phyloP scores from a whole-genome alignment of 2,329 filamentous ascomycete species.

The Sordariomycetes sp. region DNA sequence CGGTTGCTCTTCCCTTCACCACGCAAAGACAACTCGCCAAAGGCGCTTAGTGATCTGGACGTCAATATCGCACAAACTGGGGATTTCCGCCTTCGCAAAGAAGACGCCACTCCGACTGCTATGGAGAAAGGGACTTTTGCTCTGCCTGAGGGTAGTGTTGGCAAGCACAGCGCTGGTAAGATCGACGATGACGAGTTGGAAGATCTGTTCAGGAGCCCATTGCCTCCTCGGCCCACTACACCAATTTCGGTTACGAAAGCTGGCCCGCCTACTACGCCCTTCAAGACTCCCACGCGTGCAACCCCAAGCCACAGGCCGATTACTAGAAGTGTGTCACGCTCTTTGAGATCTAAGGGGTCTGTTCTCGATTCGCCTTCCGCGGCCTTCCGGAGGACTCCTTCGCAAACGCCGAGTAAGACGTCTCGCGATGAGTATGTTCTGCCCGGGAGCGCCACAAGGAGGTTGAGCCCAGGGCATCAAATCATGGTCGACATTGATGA shows the following conservation, averaged over 20 bases:
- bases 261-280: conserved; percentile 28
- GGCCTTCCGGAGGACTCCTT: conserved; percentile 36
- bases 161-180: no score
- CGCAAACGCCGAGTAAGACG: conserved; percentile 32
- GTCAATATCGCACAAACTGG: conserved; percentile 41
- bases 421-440: conserved; percentile 18
- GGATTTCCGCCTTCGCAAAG: conserved; percentile 26
- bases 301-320: conserved; percentile 52
- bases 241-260: conserved; percentile 18
- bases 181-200: conserved; percentile 49
- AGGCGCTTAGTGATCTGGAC: conserved; percentile 49
- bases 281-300: conserved; percentile 56
- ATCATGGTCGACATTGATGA: conserved; percentile 20
- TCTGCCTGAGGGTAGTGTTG: no score
- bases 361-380: conserved; percentile 28
- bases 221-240: conserved; percentile 3
- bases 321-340: conserved; percentile 51
- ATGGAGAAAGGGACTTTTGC: conserved; percentile 37
- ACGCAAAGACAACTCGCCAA: conserved; percentile 53
- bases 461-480: conserved; percentile 31
- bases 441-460: conserved; percentile 14
- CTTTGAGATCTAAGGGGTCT: conserved; percentile 37
- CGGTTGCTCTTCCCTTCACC: conserved; percentile 72
- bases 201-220: conserved; percentile 56
- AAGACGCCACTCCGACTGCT: conserved; percentile 13